phyloP scores from a whole-genome alignment of 2,329 filamentous ascomycete species.

The Trichoderma sp. region DNA sequence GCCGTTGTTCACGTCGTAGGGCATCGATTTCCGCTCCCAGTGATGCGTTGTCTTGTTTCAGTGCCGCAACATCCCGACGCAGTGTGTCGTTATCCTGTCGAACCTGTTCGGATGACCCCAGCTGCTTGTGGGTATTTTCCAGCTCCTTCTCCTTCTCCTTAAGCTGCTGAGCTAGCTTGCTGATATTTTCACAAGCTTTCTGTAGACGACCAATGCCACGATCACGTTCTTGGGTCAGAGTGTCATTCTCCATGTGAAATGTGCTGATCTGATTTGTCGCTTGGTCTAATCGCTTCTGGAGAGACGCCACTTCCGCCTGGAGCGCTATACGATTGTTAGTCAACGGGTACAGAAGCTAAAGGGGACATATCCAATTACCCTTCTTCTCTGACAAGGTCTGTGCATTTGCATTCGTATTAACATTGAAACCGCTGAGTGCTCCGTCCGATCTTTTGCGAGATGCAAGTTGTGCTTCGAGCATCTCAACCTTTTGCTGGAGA shows the following conservation, averaged over 20 bases:
- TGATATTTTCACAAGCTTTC: slow-evolving; percentile 58
- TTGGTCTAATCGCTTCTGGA: slow-evolving; percentile 61
- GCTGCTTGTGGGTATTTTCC: slow-evolving; percentile 41
- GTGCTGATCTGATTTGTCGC: slow-evolving; percentile 60
- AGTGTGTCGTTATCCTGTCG: slow-evolving; percentile 39
- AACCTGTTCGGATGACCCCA: slow-evolving; percentile 41
- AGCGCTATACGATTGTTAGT: slow-evolving; percentile 42
- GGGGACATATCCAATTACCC: slow-evolving; percentile 40
- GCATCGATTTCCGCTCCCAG: slow-evolving; percentile 42
- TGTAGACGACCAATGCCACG: slow-evolving; percentile 61
- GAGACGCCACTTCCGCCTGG: slow-evolving; percentile 56
- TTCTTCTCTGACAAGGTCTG: slow-evolving; percentile 52
- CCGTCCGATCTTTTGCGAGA: slow-evolving; percentile 43
- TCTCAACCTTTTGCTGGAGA: slow-evolving; percentile 50
- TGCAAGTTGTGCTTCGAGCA: slow-evolving; percentile 48
- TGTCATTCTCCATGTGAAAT: slow-evolving; percentile 62
- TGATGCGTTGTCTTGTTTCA: slow-evolving; percentile 43
- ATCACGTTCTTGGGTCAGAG: slow-evolving; percentile 62
- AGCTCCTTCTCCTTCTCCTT: slow-evolving; percentile 42
- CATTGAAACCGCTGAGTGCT: slow-evolving; percentile 42
- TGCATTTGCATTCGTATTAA: slow-evolving; percentile 40
- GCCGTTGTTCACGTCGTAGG: slow-evolving; percentile 35
- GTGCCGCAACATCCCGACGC: slow-evolving; percentile 40
- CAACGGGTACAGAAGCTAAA: neutral
- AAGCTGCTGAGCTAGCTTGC: slow-evolving; percentile 45